Evolutionary conservation across 345 rosid species (phyloP).

Genomic region (Brassica nigra): DNA sequence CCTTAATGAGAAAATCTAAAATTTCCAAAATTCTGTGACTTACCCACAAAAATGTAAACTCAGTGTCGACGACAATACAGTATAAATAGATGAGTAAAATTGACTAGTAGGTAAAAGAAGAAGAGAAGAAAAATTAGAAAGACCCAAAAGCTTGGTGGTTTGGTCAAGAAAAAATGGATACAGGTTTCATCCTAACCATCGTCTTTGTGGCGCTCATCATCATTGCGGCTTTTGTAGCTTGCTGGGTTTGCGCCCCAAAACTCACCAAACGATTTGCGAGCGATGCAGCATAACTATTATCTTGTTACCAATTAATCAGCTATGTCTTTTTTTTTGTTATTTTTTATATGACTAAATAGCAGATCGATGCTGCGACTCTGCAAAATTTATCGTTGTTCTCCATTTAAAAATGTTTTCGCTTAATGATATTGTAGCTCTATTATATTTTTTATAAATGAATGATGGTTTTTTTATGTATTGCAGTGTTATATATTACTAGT

Average conservation of each 20-base stretch:
- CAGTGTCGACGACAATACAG: not conserved
- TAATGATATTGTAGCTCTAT: not conserved
- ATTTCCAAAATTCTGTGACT: not conserved
- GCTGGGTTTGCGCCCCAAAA: not conserved
- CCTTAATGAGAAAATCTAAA: not conserved
- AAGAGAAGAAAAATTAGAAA: not conserved
- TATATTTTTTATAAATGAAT: not conserved
- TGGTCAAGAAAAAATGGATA: not conserved
- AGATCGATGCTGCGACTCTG: not conserved
- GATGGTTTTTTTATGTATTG: not conserved
- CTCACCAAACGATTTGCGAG: not conserved
- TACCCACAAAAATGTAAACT: not conserved
- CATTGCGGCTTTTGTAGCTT: not conserved
- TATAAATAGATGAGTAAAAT: not conserved
- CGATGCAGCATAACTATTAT: not conserved
- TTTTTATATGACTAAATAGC: not conserved
- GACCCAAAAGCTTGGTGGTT: not conserved
- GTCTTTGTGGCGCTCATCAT: not conserved
- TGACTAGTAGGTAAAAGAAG: not conserved
- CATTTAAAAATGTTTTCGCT: not conserved
- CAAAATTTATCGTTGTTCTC: not conserved
- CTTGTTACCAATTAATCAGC: not conserved
- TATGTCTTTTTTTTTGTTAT: not conserved
- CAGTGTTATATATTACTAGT: not conserved
- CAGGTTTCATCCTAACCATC: not conserved